Evolutionary conservation across 139 green algal species (phyloP).

Genomic region (Haematococcus sp.): DNA sequence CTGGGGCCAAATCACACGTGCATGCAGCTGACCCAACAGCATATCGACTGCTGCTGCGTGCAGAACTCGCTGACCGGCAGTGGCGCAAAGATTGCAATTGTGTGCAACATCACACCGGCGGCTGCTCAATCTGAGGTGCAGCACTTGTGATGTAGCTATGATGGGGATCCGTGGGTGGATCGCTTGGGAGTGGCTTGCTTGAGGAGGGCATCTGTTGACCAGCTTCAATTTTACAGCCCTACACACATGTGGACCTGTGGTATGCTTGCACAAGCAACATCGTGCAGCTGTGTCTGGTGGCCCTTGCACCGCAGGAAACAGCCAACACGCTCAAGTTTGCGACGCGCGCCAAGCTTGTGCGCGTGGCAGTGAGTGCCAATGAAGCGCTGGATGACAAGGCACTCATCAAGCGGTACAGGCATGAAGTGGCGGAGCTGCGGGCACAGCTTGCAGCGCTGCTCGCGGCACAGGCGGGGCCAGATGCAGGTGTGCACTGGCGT

Average conservation of each 20-base stretch:
- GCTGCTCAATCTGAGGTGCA: conserved; percentile 53
- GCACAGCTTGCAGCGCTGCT: conserved; percentile 6
- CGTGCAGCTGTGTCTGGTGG: too few relatives aligned
- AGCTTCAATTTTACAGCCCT: too few relatives aligned
- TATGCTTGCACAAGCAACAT: too few relatives aligned
- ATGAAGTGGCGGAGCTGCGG: conserved; percentile 75
- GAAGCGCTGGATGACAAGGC: conserved; percentile 78
- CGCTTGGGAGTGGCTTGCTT: too few relatives aligned
- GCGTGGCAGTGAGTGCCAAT: conserved; percentile 47
- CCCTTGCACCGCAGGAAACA: conserved; percentile 79
- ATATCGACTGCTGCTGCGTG: too few relatives aligned
- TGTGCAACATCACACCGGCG: conserved; percentile 91
- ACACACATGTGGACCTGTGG: too few relatives aligned
- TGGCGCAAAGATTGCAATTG: conserved; percentile 71
- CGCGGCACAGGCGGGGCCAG: not conserved
- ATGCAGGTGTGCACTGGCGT: too few relatives aligned
- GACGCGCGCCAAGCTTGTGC: conserved; percentile 84
- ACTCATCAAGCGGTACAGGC: conserved; percentile 81
- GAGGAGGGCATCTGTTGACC: too few relatives aligned
- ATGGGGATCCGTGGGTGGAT: too few relatives aligned
- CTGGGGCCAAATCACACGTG: too few relatives aligned
- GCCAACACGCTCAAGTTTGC: conserved; percentile 99
- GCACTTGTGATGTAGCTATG: not conserved
- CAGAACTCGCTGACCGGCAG: conserved; percentile 60
- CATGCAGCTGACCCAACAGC: too few relatives aligned